phyloP scores from a whole-genome alignment of 1,139 yeast genomes.

The Martiniozyma asiatica region DNA sequence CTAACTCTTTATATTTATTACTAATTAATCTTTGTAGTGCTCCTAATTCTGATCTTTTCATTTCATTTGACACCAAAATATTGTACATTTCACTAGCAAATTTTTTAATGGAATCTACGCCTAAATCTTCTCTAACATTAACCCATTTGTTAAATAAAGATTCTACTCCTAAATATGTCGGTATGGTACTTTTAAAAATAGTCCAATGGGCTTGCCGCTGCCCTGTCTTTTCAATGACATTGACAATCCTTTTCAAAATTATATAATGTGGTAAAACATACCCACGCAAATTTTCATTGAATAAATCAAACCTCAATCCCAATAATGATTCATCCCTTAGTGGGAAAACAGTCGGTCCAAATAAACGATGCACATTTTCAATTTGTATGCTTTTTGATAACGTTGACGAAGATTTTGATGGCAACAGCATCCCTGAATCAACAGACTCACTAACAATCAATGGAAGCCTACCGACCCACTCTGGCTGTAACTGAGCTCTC shows the following conservation, averaged over 20 bases:
- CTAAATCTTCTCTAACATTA: neutral
- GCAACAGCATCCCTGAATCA: too few relatives aligned
- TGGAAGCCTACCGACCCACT: too few relatives aligned
- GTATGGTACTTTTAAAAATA: slow-evolving; percentile 33
- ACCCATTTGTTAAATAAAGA: slow-evolving; percentile 12
- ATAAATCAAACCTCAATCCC: slow-evolving; percentile 35
- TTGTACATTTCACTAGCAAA: slow-evolving; percentile 17
- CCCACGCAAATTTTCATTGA: slow-evolving; percentile 18
- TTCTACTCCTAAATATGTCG: slow-evolving; percentile 24
- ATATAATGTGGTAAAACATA: slow-evolving; percentile 32
- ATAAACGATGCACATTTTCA: slow-evolving; percentile 31
- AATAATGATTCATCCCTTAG: slow-evolving; percentile 20
- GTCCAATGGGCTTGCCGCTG: slow-evolving; percentile 14
- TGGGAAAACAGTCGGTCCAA: slow-evolving; percentile 36
- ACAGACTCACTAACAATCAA: too few relatives aligned
- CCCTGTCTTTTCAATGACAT: slow-evolving; percentile 13
- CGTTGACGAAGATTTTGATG: too few relatives aligned
- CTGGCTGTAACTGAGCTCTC: too few relatives aligned
- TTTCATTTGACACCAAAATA: slow-evolving; percentile 14
- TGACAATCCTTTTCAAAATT: slow-evolving; percentile 23
- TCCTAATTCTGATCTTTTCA: slow-evolving; percentile 7
- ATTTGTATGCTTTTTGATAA: slow-evolving; percentile 21
- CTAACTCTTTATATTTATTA: neutral
- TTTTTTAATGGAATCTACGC: slow-evolving; percentile 6
- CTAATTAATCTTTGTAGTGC: neutral